A percentile compares a stretch with the other conserved stretches of the same genome.
Evolutionary conservation across 192 early-diverging fungal genomes (phyloP).

Genomic region (Diversispora eburnea): DNA sequence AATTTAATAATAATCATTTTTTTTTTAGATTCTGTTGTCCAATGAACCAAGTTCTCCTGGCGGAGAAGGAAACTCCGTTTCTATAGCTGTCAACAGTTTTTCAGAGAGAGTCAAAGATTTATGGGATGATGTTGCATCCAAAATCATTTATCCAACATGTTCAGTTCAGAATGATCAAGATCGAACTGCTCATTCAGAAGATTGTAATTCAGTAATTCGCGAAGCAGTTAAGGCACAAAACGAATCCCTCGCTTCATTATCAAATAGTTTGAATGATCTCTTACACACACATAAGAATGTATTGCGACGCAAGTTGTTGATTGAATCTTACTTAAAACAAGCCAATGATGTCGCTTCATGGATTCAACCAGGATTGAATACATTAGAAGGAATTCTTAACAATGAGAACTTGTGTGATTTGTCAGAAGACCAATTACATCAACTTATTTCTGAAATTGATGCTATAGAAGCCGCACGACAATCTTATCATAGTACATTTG

Average conservation of each 20-base stretch:
- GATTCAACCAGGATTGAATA: conserved; percentile 21
- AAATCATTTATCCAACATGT: conserved; percentile 17
- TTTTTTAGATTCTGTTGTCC: background rate
- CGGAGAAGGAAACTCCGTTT: conserved; percentile 11
- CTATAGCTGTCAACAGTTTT: conserved; percentile 8
- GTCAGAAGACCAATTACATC: conserved; percentile 11
- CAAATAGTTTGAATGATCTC: conserved; percentile 22
- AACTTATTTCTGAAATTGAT: conserved; percentile 27
- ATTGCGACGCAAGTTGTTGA: conserved; percentile 24
- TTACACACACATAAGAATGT: conserved; percentile 17
- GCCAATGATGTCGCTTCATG: conserved; percentile 8
- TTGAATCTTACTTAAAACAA: conserved; percentile 25
- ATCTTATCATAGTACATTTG: conserved; percentile 14
- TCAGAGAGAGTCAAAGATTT: conserved; percentile 7
- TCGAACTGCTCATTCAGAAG: background rate
- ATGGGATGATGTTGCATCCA: conserved; percentile 7
- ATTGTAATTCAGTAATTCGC: conserved; percentile 4
- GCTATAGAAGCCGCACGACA: conserved; percentile 16
- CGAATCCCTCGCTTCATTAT: conserved; percentile 15
- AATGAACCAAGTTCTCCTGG: conserved; percentile 24
- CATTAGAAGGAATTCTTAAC: conserved; percentile 2
- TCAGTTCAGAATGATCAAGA: background rate
- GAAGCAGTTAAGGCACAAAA: conserved; percentile 18
- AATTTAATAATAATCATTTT: background rate
- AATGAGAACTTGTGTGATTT: conserved; percentile 22